Evolutionary conservation across 805 yeast species (phyloP).

Genomic region (Starmerella bacillaris): DNA sequence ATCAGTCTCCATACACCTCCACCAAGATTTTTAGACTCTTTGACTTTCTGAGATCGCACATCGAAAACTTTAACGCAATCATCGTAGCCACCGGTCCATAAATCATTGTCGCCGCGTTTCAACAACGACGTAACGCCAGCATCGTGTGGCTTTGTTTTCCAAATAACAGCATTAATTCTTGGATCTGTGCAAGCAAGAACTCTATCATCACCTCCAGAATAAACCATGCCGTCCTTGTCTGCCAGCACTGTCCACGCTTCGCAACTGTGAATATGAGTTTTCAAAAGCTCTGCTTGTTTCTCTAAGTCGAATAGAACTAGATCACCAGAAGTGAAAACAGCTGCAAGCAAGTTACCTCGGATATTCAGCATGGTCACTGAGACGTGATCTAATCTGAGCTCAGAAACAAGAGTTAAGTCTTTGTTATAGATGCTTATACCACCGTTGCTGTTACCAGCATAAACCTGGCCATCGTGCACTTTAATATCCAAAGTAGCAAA

Average conservation of each 20-base stretch:
- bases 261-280: constrained; percentile 34
- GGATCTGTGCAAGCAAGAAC: constrained; percentile 56
- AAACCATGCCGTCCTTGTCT: constrained; percentile 32
- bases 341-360: constrained; percentile 25
- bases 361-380: constrained; percentile 35
- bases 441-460: constrained; percentile 67
- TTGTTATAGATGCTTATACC: constrained; percentile 45
- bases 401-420: constrained; percentile 15
- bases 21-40: constrained; percentile 37
- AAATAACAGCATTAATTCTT: constrained; percentile 22
- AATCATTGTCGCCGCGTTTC: constrained; percentile 24
- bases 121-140: constrained; percentile 85
- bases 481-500: constrained; percentile 60
- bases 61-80: constrained; percentile 58
- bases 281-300: constrained; percentile 2
- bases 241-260: constrained; percentile 82
- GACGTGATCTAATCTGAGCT: constrained; percentile 30
- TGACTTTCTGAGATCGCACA: constrained; percentile 34
- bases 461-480: constrained; percentile 26
- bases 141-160: constrained; percentile 42
- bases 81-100: constrained; percentile 88
- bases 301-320: constrained; percentile 27
- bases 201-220: constrained; percentile 79
- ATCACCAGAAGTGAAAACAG: constrained; percentile 56
- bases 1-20: constrained; percentile 93